Evolutionary conservation across 345 rosid genomes (phyloP), one percentile per base, ranked within the genome.

Genomic region (Brassica juncea): DNA sequence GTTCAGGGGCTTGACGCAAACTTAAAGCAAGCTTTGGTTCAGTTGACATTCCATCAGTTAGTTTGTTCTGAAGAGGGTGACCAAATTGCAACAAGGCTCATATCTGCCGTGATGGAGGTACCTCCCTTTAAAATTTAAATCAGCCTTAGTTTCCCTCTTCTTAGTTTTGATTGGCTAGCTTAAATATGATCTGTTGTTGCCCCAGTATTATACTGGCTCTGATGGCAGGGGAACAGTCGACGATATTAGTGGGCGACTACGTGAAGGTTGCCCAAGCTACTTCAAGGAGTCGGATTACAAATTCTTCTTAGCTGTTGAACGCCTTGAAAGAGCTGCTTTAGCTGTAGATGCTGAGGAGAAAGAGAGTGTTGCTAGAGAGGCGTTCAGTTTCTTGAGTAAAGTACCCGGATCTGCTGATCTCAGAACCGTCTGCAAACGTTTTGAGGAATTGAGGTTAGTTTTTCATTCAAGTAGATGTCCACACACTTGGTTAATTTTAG

Each of bases 171-270:
- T 70, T 76, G 14, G 14, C 63, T 61, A 49, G 64, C 27, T 60
- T 68, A 31, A 81, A 70, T 60, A 9, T 70, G 59, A 35, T 72
- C 11, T 75, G 10, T 62, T 32, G 30, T 77, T 82, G 61, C 82
- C 72, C 78, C 93, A 95, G 99, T 89, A 89, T 85, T 95, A 95
- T 84, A 93, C 96, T 76, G 93, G 94, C 79, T 93, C 93, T 58
- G 98, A 91, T 88, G 99, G 98, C 75, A 95, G 98, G 84, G 98
- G 99, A 63, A 89, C 99, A 60, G 97, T 95, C 70, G 94, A 95
- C 83, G 99, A 95, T 77, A 86, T 95, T 65, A 91, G 97, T 83
- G 89, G 87, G 60, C 82, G 90, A 81, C 80, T 95, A 60, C 86
- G 86, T 12, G 98, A 93, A 81, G 97, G 99, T 62, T 93, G 98